Base-by-base conservation (phyloP, 139 green algal genomes). In the Coelastrella sp. region DNA sequence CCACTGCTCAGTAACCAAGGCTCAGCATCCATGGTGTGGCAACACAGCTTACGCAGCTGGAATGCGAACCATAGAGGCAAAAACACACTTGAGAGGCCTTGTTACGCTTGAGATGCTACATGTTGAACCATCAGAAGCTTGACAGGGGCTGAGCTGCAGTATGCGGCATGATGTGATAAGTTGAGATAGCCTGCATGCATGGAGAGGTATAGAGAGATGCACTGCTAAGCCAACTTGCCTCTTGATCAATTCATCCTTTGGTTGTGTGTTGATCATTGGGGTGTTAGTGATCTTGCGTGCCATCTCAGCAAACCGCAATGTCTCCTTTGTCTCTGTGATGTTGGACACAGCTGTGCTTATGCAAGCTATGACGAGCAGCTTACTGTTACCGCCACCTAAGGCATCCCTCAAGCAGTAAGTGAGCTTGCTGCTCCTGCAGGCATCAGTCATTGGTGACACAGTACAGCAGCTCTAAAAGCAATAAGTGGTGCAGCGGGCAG, bases 271-370 rank as follows among this genome's bases (percentile, higher is more conserved):
- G 7, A 88, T 68, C 0, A 75, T n/a, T 0, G 83, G 83, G n/a
- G 23, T 81, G 68, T 88, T 88, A 4, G 56, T 88, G 83, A 88
- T 88, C 7, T 5, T 32, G 5, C 83, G 66, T 4, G 83, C 83
- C 83, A 88, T 88, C 83, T 88, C 83, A 59, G 83, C 83, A 59
- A 88, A 88, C 17, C 83, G 66, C 66, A 88, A 54, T 4, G 83
- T 80, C 68, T 88, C 83, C 54, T 71, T 80, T 6, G 83, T 88
- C 68, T 86, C 80, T 86, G 59, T 22, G 16, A 88, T 32, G 68
- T 88, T 66, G 14, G 6, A 22, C 7, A 47, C 20, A 3, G 83
- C 68, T 14, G 83, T 88, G 68, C 83, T 88, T 66, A 88, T 80
- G 83, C 83, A 88, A 16, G 83, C 68, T 5, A 88, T 88, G 16